Evolutionary conservation across 345 rosid species (phyloP).

Genomic region (Euphorbia pulcherrima): DNA sequence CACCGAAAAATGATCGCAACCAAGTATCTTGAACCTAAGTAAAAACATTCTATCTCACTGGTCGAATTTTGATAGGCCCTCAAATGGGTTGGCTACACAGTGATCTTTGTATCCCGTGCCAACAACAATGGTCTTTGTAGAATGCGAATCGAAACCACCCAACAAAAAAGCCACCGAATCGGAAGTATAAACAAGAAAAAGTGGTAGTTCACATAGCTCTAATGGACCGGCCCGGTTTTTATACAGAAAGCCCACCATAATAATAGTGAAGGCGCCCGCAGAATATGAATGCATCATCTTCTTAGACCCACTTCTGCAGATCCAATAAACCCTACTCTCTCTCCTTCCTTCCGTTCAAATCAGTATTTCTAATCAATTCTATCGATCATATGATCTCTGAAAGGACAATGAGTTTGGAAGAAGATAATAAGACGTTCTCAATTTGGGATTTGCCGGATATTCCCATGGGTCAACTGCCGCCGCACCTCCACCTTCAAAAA

Average conservation of each 20-base stretch:
- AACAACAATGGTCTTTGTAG: too few relatives aligned
- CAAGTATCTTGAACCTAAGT: too few relatives aligned
- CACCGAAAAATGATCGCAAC: too few relatives aligned
- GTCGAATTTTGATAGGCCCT: too few relatives aligned
- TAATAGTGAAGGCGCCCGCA: too few relatives aligned
- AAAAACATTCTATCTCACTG: too few relatives aligned
- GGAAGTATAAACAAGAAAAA: neutral
- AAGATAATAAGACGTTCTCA: conserved; percentile 28
- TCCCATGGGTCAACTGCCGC: conserved; percentile 60
- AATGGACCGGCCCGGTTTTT: too few relatives aligned
- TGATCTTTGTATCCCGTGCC: too few relatives aligned
- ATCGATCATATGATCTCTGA: neutral
- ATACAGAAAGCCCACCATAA: too few relatives aligned
- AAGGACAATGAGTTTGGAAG: neutral
- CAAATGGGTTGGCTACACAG: too few relatives aligned
- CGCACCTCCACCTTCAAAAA: conserved; percentile 64
- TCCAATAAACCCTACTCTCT: neutral
- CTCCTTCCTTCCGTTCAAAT: neutral
- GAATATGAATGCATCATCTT: neutral
- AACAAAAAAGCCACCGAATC: neutral
- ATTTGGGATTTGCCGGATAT: conserved; percentile 62
- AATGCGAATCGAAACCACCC: too few relatives aligned
- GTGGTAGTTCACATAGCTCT: conserved; percentile 7
- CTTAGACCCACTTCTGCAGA: neutral
- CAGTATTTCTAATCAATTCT: neutral